These are phyloP conservation scores for Pugionium cornutum DNA, from an alignment of 345 rosid genomes.

Conservation along the genomic window DNA sequence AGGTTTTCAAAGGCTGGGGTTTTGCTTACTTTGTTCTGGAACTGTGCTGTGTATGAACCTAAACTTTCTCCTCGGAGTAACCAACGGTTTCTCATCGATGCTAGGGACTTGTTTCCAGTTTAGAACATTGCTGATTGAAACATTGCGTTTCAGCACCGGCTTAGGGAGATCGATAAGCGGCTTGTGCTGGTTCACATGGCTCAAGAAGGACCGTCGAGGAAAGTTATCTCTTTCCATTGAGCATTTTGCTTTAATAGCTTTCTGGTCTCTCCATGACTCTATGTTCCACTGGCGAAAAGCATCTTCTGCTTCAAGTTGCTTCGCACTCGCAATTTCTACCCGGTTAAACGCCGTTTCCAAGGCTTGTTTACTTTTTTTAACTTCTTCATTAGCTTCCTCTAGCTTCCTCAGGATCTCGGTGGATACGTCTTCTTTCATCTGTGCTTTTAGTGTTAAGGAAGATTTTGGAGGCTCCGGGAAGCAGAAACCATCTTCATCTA, in stretches of 20 bases:
- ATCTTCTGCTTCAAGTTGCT: constrained; percentile 81
- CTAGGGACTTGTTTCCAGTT: constrained; percentile 59
- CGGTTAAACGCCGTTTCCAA: constrained; percentile 66
- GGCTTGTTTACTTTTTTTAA: constrained; percentile 63
- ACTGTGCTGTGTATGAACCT: constrained; percentile 74
- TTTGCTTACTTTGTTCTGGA: constrained; percentile 75
- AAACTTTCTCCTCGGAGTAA: constrained; percentile 64
- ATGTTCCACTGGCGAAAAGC: constrained; percentile 69
- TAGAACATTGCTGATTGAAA: constrained; percentile 78
- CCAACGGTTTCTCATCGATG: constrained; percentile 53
- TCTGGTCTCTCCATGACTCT: constrained; percentile 44
- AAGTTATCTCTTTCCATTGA: constrained; percentile 40
- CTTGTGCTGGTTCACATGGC: constrained; percentile 37
- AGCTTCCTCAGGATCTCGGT: constrained; percentile 52
- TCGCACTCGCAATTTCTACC: constrained; percentile 62
- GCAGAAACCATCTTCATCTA: constrained; percentile 43
- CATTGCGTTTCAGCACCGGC: constrained; percentile 52
- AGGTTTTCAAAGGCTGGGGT: constrained; percentile 40
- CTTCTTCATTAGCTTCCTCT: constrained; percentile 83
- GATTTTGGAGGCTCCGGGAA: constrained; percentile 64
- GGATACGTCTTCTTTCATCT: no score
- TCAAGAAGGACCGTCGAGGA: constrained; percentile 45
- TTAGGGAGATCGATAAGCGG: constrained; percentile 40
- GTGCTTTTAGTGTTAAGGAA: constrained; percentile 46
- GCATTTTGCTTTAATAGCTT: constrained; percentile 30